These are phyloP conservation scores for Phycomyces nitens DNA, from an alignment of 192 early-diverging fungal species.

Conservation along the genomic window DNA sequence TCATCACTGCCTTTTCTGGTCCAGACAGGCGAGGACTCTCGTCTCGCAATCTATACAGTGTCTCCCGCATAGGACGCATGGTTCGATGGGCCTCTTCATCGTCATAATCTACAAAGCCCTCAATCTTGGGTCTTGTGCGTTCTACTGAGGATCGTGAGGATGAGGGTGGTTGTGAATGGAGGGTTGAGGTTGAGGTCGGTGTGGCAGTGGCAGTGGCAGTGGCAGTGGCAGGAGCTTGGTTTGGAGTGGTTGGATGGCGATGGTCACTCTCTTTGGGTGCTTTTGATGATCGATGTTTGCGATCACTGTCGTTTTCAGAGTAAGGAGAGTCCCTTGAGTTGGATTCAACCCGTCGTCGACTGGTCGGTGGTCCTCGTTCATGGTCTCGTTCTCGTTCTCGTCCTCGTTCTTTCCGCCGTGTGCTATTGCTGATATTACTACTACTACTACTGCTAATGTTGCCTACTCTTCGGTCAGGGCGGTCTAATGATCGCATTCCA, in stretches of 20 bases:
- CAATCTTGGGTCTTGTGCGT: slow-evolving; percentile 20
- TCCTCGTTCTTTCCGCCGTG: slow-evolving; percentile 4
- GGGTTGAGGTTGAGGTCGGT: neutral
- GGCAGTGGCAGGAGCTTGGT: neutral
- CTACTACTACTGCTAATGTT: neutral
- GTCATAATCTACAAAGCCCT: slow-evolving; percentile 49
- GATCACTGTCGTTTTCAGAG: no score
- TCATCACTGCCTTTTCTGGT: slow-evolving; percentile 39
- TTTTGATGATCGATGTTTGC: no score
- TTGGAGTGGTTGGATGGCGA: neutral
- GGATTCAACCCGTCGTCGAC: no score
- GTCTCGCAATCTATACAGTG: slow-evolving; percentile 51
- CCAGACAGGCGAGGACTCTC: slow-evolving; percentile 35
- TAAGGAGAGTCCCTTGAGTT: no score
- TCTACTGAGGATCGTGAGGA: neutral
- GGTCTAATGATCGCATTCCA: neutral
- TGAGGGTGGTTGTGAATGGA: slow-evolving; percentile 15
- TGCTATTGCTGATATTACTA: neutral
- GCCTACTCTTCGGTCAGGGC: neutral
- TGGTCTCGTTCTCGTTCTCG: neutral
- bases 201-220: neutral
- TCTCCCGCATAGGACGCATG: slow-evolving; percentile 62
- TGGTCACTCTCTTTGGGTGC: no score
- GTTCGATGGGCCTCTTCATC: slow-evolving; percentile 62
- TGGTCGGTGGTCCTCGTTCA: no score